phyloP scores from a whole-genome alignment of 306 rosid genomes.

The Begonia peltatifolia region DNA sequence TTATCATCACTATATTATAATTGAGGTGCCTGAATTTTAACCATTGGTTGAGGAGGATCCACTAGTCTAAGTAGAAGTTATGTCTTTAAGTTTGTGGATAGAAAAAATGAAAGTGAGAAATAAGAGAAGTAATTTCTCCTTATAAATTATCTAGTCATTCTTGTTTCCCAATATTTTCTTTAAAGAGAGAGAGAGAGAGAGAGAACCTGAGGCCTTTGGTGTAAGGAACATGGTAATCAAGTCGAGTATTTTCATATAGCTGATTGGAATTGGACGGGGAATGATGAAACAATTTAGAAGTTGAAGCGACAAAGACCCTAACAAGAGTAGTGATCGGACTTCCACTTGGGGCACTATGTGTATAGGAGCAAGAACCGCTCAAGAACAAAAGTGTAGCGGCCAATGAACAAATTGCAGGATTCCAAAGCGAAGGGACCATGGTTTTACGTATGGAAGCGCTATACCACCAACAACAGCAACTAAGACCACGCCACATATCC shows the following conservation, averaged over 20 bases:
- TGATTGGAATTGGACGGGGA: conserved; percentile 1
- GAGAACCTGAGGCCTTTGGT: conserved; percentile 7
- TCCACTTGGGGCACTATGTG: background rate
- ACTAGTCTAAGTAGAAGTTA: too few relatives aligned
- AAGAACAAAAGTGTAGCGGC: conserved; percentile 5
- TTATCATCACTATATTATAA: too few relatives aligned
- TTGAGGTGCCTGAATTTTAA: too few relatives aligned
- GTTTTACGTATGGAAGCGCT: background rate
- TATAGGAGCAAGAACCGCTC: background rate
- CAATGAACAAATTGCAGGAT: conserved; percentile 1
- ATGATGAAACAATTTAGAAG: conserved; percentile 6
- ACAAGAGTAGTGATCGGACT: background rate
- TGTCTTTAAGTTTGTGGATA: too few relatives aligned
- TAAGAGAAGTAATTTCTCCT: too few relatives aligned
- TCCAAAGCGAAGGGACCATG: conserved; percentile 10
- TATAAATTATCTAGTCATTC: too few relatives aligned
- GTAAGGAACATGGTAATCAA: background rate
- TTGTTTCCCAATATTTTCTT: too few relatives aligned
- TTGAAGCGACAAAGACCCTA: conserved; percentile 12
- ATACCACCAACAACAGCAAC: background rate
- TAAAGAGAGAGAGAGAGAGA: background rate
- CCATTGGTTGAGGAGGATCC: too few relatives aligned
- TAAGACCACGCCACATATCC: background rate
- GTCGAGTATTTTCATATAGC: background rate
- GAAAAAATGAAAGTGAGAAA: too few relatives aligned